Percentiles rank a stretch among this genome's conserved stretches.
Evolutionary conservation across 345 rosid genomes (phyloP).

Genomic region (Murraya paniculata): DNA sequence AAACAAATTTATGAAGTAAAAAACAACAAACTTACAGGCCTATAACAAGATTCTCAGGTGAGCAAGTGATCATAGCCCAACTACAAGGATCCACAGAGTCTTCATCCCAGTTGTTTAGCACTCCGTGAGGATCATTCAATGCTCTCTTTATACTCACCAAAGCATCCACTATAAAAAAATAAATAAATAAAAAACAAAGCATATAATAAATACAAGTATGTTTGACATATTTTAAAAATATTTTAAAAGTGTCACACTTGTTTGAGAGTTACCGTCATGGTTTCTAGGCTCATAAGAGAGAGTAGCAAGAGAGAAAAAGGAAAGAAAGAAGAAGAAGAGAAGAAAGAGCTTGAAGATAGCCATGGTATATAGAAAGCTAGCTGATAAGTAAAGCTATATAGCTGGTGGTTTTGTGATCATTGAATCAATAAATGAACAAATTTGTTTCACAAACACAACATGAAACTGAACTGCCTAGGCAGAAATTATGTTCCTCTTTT

Average conservation of each 20-base stretch:
- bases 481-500: neutral
- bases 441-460: constrained; percentile 7
- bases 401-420: neutral
- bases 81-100: constrained; percentile 97
- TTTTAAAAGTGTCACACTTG: neutral
- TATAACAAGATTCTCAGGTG: constrained; percentile 69
- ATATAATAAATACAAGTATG: neutral
- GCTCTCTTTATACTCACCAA: constrained; percentile 55
- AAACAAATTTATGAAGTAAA: neutral
- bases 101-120: constrained; percentile 87
- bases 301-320: constrained; percentile 26
- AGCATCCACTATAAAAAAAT: constrained; percentile 63
- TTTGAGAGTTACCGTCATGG: constrained; percentile 64
- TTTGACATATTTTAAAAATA: neutral
- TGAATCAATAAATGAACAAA: neutral
- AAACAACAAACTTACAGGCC: constrained; percentile 55
- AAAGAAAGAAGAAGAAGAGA: constrained; percentile 18
- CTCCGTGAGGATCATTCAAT: constrained; percentile 80
- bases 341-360: constrained; percentile 25
- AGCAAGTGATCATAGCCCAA: constrained; percentile 94
- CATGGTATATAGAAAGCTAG: constrained; percentile 28
- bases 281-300: constrained; percentile 72
- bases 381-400: neutral
- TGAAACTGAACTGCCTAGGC: constrained; percentile 17
- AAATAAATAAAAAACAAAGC: neutral